These are phyloP conservation scores for Pestalotiopsis sp. DNA, from an alignment of 2,329 filamentous ascomycete genomes.

Conservation along the genomic window DNA sequence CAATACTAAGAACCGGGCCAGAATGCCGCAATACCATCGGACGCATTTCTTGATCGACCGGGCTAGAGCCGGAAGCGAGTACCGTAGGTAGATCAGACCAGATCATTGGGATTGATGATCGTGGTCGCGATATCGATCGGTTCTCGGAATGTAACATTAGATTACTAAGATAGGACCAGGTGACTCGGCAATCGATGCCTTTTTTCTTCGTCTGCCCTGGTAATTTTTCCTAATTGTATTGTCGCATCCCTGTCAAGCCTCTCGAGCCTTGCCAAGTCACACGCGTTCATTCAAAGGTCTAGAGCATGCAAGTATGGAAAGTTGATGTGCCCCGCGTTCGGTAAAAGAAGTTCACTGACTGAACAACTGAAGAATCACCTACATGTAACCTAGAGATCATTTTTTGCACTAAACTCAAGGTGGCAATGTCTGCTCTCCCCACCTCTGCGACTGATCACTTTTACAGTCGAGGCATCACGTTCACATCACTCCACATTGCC, in stretches of 20 bases:
- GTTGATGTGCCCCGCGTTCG: too few relatives aligned
- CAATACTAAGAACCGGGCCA: neutral
- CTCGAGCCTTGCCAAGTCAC: neutral
- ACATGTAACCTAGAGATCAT: too few relatives aligned
- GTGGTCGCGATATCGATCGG: neutral
- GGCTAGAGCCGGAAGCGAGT: neutral
- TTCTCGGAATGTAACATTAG: neutral
- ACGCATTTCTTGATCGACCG: neutral
- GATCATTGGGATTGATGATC: neutral
- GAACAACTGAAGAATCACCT: too few relatives aligned
- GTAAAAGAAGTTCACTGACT: too few relatives aligned
- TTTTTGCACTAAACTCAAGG: neutral
- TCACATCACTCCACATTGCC: slow-evolving; percentile 7
- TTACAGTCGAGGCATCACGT: neutral
- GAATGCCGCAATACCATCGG: neutral
- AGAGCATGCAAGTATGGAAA: too few relatives aligned
- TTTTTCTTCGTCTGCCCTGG: neutral
- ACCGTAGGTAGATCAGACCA: neutral
- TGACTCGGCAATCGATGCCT: neutral
- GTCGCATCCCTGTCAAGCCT: neutral
- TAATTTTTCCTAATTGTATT: neutral
- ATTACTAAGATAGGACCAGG: neutral
- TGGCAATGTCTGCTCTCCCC: neutral
- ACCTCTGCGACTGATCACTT: neutral
- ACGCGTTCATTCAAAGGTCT: too few relatives aligned